phyloP scores from a whole-genome alignment of 1,284 basidiomycete species.

The Heterobasidion irregulare region DNA sequence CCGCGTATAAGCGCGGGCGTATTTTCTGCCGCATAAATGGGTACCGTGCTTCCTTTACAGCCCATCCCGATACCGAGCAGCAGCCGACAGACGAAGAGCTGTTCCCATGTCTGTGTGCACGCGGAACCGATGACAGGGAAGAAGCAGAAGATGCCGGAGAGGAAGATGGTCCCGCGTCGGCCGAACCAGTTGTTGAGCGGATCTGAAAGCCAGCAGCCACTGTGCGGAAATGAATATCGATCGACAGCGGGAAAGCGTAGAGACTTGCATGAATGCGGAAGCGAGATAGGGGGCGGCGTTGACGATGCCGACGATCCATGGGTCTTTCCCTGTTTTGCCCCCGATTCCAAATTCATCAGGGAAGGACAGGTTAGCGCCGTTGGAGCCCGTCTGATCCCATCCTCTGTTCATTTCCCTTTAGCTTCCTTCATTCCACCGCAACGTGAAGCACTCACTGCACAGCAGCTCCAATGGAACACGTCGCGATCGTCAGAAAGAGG shows the following conservation, averaged over 20 bases:
- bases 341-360: neutral
- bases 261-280: neutral
- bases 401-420: neutral
- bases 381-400: neutral
- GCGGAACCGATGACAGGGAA: neutral
- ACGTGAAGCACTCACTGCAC: neutral
- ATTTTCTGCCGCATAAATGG: neutral
- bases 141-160: neutral
- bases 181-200: neutral
- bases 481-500: neutral
- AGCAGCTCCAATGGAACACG: neutral
- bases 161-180: neutral
- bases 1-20: neutral
- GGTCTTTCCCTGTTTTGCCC: neutral
- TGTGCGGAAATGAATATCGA: neutral
- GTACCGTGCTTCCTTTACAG: neutral
- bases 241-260: neutral
- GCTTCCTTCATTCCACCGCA: neutral
- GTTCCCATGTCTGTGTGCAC: neutral
- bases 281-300: neutral
- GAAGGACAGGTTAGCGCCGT: neutral
- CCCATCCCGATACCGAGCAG: neutral
- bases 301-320: neutral
- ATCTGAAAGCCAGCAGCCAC: neutral
- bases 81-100: neutral